These are phyloP conservation scores for Arbutus unedo DNA, from an alignment of 148 eudicot genomes.

Conservation along the genomic window DNA sequence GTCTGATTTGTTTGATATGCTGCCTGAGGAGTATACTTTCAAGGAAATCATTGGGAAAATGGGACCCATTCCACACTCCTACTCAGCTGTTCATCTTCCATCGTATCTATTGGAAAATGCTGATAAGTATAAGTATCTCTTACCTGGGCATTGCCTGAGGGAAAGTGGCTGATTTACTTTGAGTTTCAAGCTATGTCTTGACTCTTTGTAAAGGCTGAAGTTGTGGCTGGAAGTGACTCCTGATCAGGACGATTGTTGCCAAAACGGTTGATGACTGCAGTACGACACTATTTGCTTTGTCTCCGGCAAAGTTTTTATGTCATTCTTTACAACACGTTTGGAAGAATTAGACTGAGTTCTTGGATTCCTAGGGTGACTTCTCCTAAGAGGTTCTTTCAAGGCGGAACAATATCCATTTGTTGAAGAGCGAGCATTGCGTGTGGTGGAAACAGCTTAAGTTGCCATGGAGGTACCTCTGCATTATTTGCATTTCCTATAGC, in stretches of 20 bases:
- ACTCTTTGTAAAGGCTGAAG: slow-evolving; percentile 20
- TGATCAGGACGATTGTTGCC: slow-evolving; percentile 11
- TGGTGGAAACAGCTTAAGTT: slow-evolving; percentile 6
- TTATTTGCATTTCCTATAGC: not conserved
- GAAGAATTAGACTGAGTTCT: slow-evolving; percentile 22
- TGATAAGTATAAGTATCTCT: slow-evolving; percentile 34
- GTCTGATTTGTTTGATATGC: slow-evolving; percentile 44
- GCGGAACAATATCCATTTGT: slow-evolving; percentile 24
- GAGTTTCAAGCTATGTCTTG: not conserved
- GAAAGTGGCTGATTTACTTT: slow-evolving; percentile 33
- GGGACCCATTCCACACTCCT: slow-evolving; percentile 49
- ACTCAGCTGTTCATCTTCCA: slow-evolving; percentile 51
- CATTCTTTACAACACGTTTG: slow-evolving; percentile 28
- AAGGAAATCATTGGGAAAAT: slow-evolving; percentile 43
- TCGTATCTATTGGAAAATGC: slow-evolving; percentile 43
- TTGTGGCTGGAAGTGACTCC: slow-evolving; percentile 6
- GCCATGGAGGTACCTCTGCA: not conserved
- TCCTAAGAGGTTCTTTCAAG: slow-evolving; percentile 26
- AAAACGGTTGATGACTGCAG: slow-evolving; percentile 24
- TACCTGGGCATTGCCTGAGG: slow-evolving; percentile 46
- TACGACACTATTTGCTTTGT: slow-evolving; percentile 12
- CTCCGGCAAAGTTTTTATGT: slow-evolving; percentile 8
- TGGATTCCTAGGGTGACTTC: slow-evolving; percentile 26
- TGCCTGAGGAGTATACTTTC: slow-evolving; percentile 48
- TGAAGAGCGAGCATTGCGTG: slow-evolving; percentile 16